phyloP scores from a whole-genome alignment of 768 basidiomycete species.

The Leccinum uliginosum region DNA sequence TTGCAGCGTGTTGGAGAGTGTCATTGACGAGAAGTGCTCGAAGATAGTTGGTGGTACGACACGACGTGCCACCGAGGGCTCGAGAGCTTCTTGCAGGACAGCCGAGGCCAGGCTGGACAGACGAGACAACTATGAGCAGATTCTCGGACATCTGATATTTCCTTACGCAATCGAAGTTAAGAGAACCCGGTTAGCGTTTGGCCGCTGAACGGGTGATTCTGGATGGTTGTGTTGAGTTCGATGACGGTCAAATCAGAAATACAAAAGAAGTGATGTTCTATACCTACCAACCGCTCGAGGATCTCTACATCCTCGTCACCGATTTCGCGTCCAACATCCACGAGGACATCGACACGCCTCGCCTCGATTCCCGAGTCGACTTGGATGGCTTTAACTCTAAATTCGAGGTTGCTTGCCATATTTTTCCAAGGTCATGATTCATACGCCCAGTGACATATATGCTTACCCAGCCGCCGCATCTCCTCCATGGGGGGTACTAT shows the following conservation, averaged over 20 bases:
- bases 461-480: too few relatives aligned
- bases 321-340: too few relatives aligned
- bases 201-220: conserved; percentile 54
- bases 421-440: too few relatives aligned
- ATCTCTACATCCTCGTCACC: too few relatives aligned
- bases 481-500: too few relatives aligned
- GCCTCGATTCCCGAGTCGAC: too few relatives aligned
- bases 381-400: too few relatives aligned
- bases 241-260: conserved; percentile 1
- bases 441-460: too few relatives aligned
- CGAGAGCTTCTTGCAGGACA: conserved; percentile 65
- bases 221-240: background rate
- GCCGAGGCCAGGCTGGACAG: conserved; percentile 61
- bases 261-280: conserved; percentile 12
- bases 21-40: conserved; percentile 67
- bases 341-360: too few relatives aligned
- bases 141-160: conserved; percentile 4
- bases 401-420: too few relatives aligned
- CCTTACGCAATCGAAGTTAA: conserved; percentile 72
- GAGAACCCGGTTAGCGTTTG: conserved; percentile 46
- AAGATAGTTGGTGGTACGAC: conserved; percentile 84
- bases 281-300: conserved; percentile 75
- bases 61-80: conserved; percentile 62
- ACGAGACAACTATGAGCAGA: conserved; percentile 19
- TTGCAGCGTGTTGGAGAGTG: conserved; percentile 75